Evolutionary conservation across 805 yeast genomes (phyloP), one percentile per base, ranked within the genome.

Genomic region (Lachancea kluyveri): DNA sequence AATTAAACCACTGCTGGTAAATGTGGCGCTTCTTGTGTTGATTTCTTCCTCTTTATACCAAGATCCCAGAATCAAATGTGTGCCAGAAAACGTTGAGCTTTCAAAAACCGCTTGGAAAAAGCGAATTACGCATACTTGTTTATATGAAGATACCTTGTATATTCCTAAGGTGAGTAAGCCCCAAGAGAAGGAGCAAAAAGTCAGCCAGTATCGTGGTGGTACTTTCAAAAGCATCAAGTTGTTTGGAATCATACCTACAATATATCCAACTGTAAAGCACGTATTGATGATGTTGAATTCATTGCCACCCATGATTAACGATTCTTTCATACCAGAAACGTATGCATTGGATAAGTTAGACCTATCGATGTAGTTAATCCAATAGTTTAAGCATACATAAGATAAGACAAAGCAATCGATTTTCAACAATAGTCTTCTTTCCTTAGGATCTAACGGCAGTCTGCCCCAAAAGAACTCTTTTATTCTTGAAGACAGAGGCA

Each of bases 321-420:
- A 78, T 39, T 70, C 72, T 41, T 70, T 62, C 78, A 75, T 69
- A 6, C 81, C 81, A 12, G 72, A 61, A 12, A 73, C 77, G 43
- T 74, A 74, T 3, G 81, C 79, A 41, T 68, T 65, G 12, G 68
- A 50, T 20, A 71, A 44, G 38, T 71, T 71, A 12, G 68, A 52
- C 35, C 74, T 56, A 48, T 74, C 80, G 21, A 76, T 55, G 47
- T 72, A 74, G 42, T 73, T 74, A 33, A 60, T 43, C 48, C 48
- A 46, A 33, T 43, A 46, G 10, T 44, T 43, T 24, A 44, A 30
- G 29, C 51, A 44, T 8, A 46, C 47, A 33, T 33, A 46, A 1
- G 47, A 33, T 25, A 46, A 21, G 23, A 46, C 48, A 24, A 40
- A 40, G n/a, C 33, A 24, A 32, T 46, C 51, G n/a, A 44, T 35